Conservation (phyloP, 306 rosid species). For the Quercus cerris region DNA sequence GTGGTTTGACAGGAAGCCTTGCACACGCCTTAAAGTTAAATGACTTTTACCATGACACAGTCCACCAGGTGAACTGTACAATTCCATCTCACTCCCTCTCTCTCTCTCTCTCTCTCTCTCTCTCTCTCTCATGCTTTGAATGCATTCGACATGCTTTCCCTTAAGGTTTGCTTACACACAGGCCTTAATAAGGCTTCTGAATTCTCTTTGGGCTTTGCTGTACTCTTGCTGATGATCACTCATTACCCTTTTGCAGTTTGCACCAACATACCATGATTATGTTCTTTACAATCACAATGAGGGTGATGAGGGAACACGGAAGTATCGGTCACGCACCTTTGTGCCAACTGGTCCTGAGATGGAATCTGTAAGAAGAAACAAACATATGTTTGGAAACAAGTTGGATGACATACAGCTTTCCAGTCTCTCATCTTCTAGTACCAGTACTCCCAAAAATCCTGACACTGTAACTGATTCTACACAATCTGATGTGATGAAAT, state of each 20-base stretch:
- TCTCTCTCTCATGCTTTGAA: background rate
- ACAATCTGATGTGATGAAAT: slow-evolving; percentile 43
- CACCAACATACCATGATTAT: slow-evolving; percentile 98
- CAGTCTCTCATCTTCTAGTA: slow-evolving; percentile 52
- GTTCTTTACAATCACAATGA: slow-evolving; percentile 93
- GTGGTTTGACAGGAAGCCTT: slow-evolving; percentile 81
- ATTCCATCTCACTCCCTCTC: background rate
- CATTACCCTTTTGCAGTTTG: slow-evolving; percentile 60
- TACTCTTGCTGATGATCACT: slow-evolving; percentile 18
- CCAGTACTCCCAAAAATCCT: slow-evolving; percentile 50
- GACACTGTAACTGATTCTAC: slow-evolving; percentile 30
- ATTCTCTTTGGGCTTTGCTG: slow-evolving; percentile 3
- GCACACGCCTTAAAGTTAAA: slow-evolving; percentile 86
- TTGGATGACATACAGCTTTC: slow-evolving; percentile 84
- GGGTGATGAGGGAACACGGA: slow-evolving; percentile 82
- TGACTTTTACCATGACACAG: slow-evolving; percentile 95
- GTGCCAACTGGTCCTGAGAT: slow-evolving; percentile 97
- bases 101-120: background rate
- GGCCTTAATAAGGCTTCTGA: background rate
- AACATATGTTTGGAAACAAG: slow-evolving; percentile 63
- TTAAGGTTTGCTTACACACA: background rate
- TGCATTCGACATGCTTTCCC: background rate
- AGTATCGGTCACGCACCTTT: slow-evolving; percentile 92
- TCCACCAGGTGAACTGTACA: slow-evolving; percentile 73
- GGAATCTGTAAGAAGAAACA: slow-evolving; percentile 83